These are phyloP conservation scores for Lactarius sp. DNA, from an alignment of 768 basidiomycete genomes.

Conservation along the genomic window DNA sequence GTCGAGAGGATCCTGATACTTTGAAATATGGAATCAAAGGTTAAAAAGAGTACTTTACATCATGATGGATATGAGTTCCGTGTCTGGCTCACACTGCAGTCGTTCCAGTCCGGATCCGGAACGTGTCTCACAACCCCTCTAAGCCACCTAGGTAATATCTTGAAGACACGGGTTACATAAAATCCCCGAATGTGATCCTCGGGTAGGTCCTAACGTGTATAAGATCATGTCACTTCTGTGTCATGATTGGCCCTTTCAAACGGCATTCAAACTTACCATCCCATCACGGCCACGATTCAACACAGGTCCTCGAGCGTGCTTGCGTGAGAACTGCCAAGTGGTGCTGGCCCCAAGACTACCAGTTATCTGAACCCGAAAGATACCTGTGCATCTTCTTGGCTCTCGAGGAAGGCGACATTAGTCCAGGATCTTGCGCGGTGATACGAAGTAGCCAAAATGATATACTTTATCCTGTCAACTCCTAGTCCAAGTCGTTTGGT, in stretches of 20 bases:
- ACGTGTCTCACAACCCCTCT: neutral
- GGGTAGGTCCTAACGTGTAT: neutral
- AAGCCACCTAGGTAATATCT: neutral
- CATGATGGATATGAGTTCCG: neutral
- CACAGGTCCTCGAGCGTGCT: neutral
- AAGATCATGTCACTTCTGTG: neutral
- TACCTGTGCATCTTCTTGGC: neutral
- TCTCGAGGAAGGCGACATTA: neutral
- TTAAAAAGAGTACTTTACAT: neutral
- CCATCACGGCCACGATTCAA: neutral
- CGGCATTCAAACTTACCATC: neutral
- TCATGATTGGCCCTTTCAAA: neutral
- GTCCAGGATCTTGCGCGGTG: neutral
- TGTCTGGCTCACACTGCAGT: neutral
- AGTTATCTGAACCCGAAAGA: neutral
- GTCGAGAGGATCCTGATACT: slow-evolving; percentile 7
- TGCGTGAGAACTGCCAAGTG: neutral
- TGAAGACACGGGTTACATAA: neutral
- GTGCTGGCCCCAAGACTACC: neutral
- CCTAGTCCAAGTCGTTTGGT: neutral
- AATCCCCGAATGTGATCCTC: neutral
- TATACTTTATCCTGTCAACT: neutral
- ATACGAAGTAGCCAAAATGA: slow-evolving; percentile 1
- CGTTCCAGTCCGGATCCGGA: neutral
- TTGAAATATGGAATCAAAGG: neutral